Conservation (phyloP, 139 green algal genomes). For the Chlorella sorokiniana region DNA sequence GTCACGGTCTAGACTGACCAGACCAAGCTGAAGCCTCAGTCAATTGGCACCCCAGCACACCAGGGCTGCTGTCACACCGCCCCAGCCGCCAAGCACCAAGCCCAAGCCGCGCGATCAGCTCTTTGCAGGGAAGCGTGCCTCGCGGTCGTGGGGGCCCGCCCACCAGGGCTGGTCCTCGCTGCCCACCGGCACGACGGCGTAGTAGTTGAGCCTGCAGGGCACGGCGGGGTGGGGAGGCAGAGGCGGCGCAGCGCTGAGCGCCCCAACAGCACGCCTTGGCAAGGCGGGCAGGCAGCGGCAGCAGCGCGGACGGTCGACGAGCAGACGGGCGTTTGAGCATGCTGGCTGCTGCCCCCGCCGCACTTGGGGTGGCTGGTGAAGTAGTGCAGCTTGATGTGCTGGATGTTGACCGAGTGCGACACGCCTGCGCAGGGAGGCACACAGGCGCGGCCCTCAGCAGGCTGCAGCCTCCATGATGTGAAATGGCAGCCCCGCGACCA, state of each 20-base stretch:
- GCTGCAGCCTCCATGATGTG: neutral
- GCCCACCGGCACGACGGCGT: conserved; percentile 77
- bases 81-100: neutral
- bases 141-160: conserved; percentile 59
- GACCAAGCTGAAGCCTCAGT: no score
- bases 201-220: conserved; percentile 82
- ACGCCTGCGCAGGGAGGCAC: conserved; percentile 40
- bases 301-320: no score
- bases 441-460: neutral
- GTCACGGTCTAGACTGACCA: no score
- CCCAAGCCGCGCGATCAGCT: neutral
- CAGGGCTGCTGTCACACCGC: neutral
- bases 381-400: conserved; percentile 93
- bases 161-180: conserved; percentile 62
- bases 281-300: no score
- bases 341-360: no score
- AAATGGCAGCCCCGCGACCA: neutral
- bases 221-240: no score
- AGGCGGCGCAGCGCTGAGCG: no score
- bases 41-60: neutral
- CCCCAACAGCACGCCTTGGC: no score
- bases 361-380: conserved; percentile 75
- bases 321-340: no score
- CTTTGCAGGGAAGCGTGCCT: neutral
- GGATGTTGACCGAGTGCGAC: conserved; percentile 77